phyloP scores from a whole-genome alignment of 208 protist species.

The Leptomonas pyrrhocoris region DNA sequence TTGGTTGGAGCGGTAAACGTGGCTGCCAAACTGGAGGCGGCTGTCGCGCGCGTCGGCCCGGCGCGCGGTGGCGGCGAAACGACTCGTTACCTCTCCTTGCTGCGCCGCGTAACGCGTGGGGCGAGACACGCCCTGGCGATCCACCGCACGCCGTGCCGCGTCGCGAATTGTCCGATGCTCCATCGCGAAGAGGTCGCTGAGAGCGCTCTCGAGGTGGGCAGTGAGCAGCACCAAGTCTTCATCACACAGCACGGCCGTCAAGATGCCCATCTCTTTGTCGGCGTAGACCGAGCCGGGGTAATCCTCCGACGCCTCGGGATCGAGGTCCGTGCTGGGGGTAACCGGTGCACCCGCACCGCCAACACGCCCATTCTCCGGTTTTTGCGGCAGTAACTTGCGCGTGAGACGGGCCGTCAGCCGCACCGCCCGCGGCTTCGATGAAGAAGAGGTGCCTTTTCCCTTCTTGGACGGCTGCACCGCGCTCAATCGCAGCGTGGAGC shows the following conservation, averaged over 20 bases:
- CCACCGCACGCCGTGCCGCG: constrained; percentile 20
- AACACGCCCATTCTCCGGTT: neutral
- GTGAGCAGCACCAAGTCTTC: constrained; percentile 72
- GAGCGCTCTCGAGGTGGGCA: constrained; percentile 71
- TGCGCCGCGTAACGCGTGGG: neutral
- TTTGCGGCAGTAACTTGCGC: constrained; percentile 6
- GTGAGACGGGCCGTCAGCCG: constrained; percentile 16
- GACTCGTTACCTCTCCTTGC: too few relatives aligned
- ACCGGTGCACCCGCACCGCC: neutral
- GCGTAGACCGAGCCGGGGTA: constrained; percentile 51
- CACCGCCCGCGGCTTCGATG: constrained; percentile 14
- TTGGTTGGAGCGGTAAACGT: neutral
- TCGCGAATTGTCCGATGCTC: constrained; percentile 59
- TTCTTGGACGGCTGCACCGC: constrained; percentile 1
- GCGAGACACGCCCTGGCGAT: constrained; percentile 15
- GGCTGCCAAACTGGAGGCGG: constrained; percentile 15
- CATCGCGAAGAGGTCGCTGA: constrained; percentile 78
- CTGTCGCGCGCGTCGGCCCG: neutral
- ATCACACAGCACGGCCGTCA: constrained; percentile 51
- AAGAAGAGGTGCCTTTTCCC: neutral
- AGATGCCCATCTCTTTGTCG: constrained; percentile 46
- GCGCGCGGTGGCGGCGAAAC: neutral
- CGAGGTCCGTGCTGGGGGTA: constrained; percentile 5
- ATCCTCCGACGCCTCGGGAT: constrained; percentile 21
- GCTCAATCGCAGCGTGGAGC: constrained; percentile 47